Percentiles rank a stretch among this genome's conserved stretches.
Evolutionary conservation across 805 yeast species (phyloP).

Genomic region (Saturnispora bothae): DNA sequence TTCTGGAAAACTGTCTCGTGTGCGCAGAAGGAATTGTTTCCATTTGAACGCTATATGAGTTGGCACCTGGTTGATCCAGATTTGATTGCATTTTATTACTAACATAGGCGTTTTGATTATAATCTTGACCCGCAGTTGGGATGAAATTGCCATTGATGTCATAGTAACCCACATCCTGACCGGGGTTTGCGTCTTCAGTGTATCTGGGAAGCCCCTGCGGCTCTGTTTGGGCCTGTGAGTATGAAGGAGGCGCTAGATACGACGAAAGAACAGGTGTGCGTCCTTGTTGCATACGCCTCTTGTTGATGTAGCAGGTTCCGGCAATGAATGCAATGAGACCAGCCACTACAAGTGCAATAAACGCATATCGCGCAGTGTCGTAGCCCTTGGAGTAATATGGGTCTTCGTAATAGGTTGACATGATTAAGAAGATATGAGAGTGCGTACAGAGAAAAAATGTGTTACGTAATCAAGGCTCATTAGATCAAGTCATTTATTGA

Average conservation of each 20-base stretch:
- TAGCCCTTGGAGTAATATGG: background rate
- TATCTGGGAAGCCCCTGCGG: conserved; percentile 51
- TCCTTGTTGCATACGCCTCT: conserved; percentile 40
- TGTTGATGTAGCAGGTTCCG: conserved; percentile 46
- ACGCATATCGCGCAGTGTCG: conserved; percentile 45
- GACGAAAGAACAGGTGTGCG: conserved; percentile 56
- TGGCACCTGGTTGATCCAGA: no score
- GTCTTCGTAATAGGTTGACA: no score
- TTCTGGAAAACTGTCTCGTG: no score
- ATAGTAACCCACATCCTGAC: conserved; percentile 66
- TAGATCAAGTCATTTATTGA: no score
- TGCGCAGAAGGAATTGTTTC: no score
- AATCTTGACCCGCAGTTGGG: conserved; percentile 13
- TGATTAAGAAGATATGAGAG: no score
- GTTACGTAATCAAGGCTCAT: no score
- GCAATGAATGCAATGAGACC: conserved; percentile 36
- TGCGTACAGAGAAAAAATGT: no score
- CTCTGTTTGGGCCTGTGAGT: conserved; percentile 36
- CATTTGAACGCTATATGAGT: no score
- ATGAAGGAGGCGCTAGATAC: conserved; percentile 53
- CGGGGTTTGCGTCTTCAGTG: conserved; percentile 53
- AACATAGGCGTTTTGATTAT: background rate
- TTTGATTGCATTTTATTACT: no score
- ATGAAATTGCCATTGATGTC: conserved; percentile 48
- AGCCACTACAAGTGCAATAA: conserved; percentile 50